Conservation (phyloP, 768 basidiomycete genomes). For the Clitopilus passeckerianus region DNA sequence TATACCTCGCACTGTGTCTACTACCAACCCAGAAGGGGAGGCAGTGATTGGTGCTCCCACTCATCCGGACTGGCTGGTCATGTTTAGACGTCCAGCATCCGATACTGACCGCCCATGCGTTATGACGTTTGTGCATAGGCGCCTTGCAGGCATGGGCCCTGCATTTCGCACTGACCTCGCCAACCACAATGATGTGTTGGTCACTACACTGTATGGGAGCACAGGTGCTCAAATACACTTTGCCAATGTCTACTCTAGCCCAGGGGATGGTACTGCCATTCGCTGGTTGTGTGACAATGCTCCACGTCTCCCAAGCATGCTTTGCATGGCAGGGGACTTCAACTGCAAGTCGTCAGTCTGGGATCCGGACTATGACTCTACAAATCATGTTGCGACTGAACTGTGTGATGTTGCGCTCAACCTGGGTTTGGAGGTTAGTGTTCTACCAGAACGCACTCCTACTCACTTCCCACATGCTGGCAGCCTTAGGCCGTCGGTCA, state of each 20-base stretch:
- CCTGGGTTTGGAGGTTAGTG: no score
- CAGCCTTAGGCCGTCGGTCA: neutral
- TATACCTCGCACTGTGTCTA: neutral
- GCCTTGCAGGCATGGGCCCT: neutral
- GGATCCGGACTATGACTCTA: neutral
- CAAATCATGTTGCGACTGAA: neutral
- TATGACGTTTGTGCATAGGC: neutral
- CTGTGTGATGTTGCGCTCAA: no score
- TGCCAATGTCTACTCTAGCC: neutral
- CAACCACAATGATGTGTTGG: neutral
- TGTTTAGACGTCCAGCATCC: neutral
- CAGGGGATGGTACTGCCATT: neutral
- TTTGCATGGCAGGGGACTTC: neutral
- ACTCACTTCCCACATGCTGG: neutral
- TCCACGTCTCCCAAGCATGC: neutral
- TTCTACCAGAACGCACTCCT: neutral
- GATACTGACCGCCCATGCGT: neutral
- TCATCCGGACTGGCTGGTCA: neutral
- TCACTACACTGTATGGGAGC: neutral
- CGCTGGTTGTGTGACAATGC: neutral
- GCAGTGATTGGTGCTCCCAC: neutral
- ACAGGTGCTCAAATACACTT: neutral
- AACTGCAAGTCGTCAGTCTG: slow-evolving; percentile 1
- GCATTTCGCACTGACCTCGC: neutral
- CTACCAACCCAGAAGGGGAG: neutral